Evolutionary conservation across 177 flowering plant genomes (phyloP), one percentile per base, ranked within the genome.

Genomic region (Vitis hybrid): DNA sequence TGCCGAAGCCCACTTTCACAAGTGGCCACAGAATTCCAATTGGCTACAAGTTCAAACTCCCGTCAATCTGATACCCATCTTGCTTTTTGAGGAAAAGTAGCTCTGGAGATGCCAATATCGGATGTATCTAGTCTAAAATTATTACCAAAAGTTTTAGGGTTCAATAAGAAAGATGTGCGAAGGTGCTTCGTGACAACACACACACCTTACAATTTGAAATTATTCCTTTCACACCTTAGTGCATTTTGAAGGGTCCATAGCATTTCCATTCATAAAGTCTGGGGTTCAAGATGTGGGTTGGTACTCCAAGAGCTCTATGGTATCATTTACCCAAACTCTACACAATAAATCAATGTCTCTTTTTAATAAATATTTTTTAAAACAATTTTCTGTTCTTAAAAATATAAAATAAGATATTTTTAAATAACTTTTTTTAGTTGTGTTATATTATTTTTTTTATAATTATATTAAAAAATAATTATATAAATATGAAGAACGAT

Each of bases 141-240:
- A 52, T 18, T 49, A 55, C 57, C 61, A 56, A 52, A 27, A 65
- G n/a, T 32, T 5, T 15, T 3, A 19, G 4, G 27, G 6, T 19
- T 40, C n/a, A 52, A 17, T 64, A 63, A 55, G 24, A 27, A 48
- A 51, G 13, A 35, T 46, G 8, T 32, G 70, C n/a, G 40, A 30
- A 51, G 11, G n/a, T 55, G 49, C 17, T 27, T 19, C 11, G 17
- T 35, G 56, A 4, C 48, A 12, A 62, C n/a, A 48, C 52, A 48
- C 52, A 21, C 30, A n/a, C 40, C 19, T 48, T 52, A 32, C 56
- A 60, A 27, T 58, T 55, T 19, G 50, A 17, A 60, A 60, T n/a
- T 77, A 77, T 77, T 77, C 76, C 68, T 65, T 73, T 74, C 77
- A 74, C 72, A 74, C 66, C 1, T 3, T 30, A 18, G 27, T 48